Evolutionary conservation across 2,329 filamentous ascomycete genomes (phyloP).

Genomic region (Gaeumannomyces tritici): DNA sequence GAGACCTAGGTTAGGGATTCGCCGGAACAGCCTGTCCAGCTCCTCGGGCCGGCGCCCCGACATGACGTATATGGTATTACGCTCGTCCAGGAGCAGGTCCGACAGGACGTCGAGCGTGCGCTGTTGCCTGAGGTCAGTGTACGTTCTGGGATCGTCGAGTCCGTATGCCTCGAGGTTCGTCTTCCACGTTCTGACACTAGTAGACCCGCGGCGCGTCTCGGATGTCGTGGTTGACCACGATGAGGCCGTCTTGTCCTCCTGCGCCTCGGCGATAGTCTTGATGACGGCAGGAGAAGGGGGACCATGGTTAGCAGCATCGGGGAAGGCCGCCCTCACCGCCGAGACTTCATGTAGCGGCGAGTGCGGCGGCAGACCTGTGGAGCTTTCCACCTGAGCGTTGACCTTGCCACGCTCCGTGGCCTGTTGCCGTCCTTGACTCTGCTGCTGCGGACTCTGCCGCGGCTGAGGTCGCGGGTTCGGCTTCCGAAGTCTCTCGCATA

Average conservation of each 20-base stretch:
- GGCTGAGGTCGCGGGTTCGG: too few species aligned
- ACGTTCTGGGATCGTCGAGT: not conserved
- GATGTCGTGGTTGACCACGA: not conserved
- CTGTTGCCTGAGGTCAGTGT: constrained; percentile 23
- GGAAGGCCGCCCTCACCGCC: not conserved
- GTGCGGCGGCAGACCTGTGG: not conserved
- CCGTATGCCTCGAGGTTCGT: not conserved
- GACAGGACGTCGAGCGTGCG: constrained; percentile 75
- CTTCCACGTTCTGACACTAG: not conserved
- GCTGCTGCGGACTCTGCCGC: too few species aligned
- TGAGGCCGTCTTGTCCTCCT: not conserved
- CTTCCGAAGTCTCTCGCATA: not conserved
- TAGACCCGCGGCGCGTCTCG: not conserved
- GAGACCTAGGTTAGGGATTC: constrained; percentile 73
- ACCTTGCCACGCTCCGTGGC: not conserved
- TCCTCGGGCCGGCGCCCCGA: constrained; percentile 81
- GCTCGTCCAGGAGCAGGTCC: constrained; percentile 68
- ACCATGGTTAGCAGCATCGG: not conserved
- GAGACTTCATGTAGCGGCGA: not conserved
- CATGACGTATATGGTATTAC: constrained; percentile 90
- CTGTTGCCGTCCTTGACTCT: not conserved
- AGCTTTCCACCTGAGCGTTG: not conserved
- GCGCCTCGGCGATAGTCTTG: not conserved
- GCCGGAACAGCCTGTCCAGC: constrained; percentile 75
- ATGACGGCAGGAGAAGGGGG: not conserved